A percentile compares a stretch with the other conserved stretches of the same genome.
Evolutionary conservation across 2,329 filamentous ascomycete genomes (phyloP).

Genomic region (Aspergillus sp.): DNA sequence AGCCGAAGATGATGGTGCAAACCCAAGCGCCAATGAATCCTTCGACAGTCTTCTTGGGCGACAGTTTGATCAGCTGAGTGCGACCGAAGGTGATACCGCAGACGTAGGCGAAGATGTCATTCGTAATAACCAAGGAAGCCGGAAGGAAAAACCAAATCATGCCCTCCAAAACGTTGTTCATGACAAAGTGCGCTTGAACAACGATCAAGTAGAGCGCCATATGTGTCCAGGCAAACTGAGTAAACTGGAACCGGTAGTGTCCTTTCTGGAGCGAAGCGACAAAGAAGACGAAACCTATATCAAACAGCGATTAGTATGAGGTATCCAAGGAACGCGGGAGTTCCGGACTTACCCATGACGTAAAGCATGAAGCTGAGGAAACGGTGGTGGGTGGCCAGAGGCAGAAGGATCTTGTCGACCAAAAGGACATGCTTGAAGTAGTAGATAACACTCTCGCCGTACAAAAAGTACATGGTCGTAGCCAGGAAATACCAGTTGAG

Average conservation of each 20-base stretch:
- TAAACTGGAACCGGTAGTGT: slow-evolving; percentile 98
- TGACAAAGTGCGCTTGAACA: slow-evolving; percentile 96
- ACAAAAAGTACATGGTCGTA: slow-evolving; percentile 99
- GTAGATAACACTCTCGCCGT: slow-evolving; percentile 98
- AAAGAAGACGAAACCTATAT: slow-evolving; percentile 93
- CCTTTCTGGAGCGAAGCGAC: slow-evolving; percentile 91
- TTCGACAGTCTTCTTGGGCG: slow-evolving; percentile 98
- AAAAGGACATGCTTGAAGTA: slow-evolving; percentile 99
- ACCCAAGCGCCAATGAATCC: slow-evolving; percentile 95
- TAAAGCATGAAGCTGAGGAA: slow-evolving; percentile 99
- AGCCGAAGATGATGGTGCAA: slow-evolving; percentile 84
- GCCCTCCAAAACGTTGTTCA: slow-evolving; percentile 99
- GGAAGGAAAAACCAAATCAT: slow-evolving; percentile 99
- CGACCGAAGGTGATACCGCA: slow-evolving; percentile 95
- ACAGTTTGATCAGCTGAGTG: slow-evolving; percentile 95
- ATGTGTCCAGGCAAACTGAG: slow-evolving; percentile 98
- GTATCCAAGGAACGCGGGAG: neutral
- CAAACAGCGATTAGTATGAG: neutral
- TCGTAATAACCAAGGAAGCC: slow-evolving; percentile 90
- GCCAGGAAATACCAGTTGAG: slow-evolving; percentile 99
- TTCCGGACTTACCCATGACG: slow-evolving; percentile 69
- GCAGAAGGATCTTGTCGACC: slow-evolving; percentile 86
- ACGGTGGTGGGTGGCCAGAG: slow-evolving; percentile 91
- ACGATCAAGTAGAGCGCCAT: slow-evolving; percentile 98
- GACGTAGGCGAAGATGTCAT: slow-evolving; percentile 97